phyloP scores from a whole-genome alignment of 169 alveolate species.

The Eimeria necatrix region DNA sequence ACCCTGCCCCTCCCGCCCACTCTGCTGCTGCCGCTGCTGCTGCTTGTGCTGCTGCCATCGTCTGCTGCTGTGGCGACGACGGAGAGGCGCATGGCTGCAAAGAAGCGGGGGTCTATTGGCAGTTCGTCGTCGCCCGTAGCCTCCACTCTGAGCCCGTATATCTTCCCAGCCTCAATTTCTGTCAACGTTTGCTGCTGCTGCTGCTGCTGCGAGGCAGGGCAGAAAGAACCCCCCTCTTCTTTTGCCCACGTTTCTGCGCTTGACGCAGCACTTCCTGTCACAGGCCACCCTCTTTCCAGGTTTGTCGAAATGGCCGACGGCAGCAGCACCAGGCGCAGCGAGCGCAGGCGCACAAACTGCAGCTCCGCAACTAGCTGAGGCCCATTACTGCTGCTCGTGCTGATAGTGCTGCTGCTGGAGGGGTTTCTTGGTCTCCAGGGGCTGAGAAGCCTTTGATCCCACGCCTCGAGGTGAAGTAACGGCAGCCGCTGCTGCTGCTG shows the following conservation, averaged over 20 bases:
- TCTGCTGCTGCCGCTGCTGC: conserved; percentile 41
- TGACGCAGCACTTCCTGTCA: background rate
- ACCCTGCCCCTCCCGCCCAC: conserved; percentile 15
- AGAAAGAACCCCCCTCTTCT: background rate
- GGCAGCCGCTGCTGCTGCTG: conserved; percentile 70
- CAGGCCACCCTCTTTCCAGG: background rate
- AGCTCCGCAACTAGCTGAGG: conserved; percentile 36
- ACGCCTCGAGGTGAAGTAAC: conserved; percentile 21
- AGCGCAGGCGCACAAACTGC: conserved; percentile 17
- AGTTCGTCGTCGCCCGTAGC: background rate
- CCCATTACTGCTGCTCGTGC: background rate
- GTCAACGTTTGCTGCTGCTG: background rate
- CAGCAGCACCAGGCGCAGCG: conserved; percentile 56
- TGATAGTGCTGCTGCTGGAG: conserved; percentile 24
- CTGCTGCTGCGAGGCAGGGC: background rate
- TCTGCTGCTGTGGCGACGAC: background rate
- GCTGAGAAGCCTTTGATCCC: conserved; percentile 44
- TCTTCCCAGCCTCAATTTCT: conserved; percentile 7
- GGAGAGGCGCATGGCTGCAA: conserved; percentile 33
- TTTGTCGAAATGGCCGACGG: background rate
- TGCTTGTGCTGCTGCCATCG: conserved; percentile 34
- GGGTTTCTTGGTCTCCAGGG: conserved; percentile 31
- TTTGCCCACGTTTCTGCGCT: background rate
- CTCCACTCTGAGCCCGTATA: conserved; percentile 16
- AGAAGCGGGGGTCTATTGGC: conserved; percentile 6